Base-by-base conservation (phyloP, 306 rosid genomes). In the Arachis stenosperma region DNA sequence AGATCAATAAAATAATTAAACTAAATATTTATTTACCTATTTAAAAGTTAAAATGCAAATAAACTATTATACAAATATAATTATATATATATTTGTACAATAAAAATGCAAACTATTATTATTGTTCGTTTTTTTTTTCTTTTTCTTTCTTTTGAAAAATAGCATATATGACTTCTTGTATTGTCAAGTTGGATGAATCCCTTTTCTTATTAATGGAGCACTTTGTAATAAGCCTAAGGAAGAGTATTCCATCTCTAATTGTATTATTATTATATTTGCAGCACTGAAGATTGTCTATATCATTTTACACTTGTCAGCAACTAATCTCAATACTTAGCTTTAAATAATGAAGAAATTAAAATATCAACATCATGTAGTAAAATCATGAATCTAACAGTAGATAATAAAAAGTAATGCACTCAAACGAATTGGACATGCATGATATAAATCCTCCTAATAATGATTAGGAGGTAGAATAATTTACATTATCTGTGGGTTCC, bases 371-470 rank as follows among this genome's bases (percentile, higher is more conserved):
- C 73, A 13, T 9, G 65, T n/a, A 65, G 65, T 77, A 67, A 73
- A 63, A 64, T 77, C 66, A 77, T 14, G 52, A 42, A 33, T 62
- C 57, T 27, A 63, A 64, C 71, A 5, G 37, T 5, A 53, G 64
- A 79, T 65, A 75, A 75, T 81, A 50, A 76, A 80, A 73, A 83
- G 68, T 56, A 68, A 63, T 58, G 75, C 84, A 80, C 87, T 77
- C 56, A 73, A 76, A 80, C 53, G 65, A 57, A 74, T 42, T 77
- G 70, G 75, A 58, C 27, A 33, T 33, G 37, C 75, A 68, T 51
- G 84, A 80, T 72, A 68, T 77, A 80, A 68, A 68, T 77, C 70
- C 68, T 81, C 70, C 74, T 56, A 67, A 67, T 72, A 62, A 83
- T 79, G 48, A 74, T 64, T 53, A 69, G 59, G 5, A 61, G 51